phyloP scores from a whole-genome alignment of 2,329 filamentous ascomycete genomes.

The Aspergillus carbonarius region DNA sequence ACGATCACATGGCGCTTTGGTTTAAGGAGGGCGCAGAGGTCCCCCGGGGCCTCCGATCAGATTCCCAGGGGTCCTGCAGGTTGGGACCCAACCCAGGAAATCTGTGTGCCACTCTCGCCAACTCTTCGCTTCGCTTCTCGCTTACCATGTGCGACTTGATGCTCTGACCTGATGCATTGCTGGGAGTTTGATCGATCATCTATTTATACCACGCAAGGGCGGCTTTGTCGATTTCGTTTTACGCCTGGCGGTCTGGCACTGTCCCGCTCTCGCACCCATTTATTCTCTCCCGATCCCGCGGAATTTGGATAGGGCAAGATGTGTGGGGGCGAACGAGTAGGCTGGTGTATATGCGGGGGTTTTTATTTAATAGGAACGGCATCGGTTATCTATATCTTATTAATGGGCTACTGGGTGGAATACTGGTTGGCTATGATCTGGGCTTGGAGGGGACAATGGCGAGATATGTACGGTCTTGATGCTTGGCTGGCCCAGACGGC shows the following conservation, averaged over 20 bases:
- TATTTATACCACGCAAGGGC: conserved; percentile 24
- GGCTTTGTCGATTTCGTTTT: conserved; percentile 20
- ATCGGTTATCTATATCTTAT: conserved; percentile 4
- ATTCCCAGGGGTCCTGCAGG: conserved; percentile 20
- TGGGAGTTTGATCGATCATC: conserved; percentile 30
- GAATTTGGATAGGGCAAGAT: background rate
- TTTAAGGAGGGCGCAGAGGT: conserved; percentile 1
- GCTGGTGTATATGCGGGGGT: background rate
- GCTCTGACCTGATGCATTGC: conserved; percentile 30
- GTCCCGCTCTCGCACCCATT: background rate
- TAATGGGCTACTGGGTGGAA: conserved; percentile 7
- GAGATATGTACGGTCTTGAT: background rate
- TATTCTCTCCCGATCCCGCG: conserved; percentile 1
- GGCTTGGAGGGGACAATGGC: background rate
- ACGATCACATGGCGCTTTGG: background rate
- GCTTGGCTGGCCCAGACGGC: background rate
- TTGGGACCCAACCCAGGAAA: conserved; percentile 15
- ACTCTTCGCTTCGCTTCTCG: conserved; percentile 12
- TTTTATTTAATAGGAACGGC: conserved; percentile 4
- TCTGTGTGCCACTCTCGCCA: conserved; percentile 5
- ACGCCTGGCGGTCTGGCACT: conserved; percentile 13
- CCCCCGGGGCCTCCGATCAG: conserved; percentile 9
- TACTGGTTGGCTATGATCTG: background rate
- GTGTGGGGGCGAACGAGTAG: background rate
- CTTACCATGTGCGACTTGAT: conserved; percentile 12